Conservation (phyloP, 257 asterid genomes). For the Mentha longifolia region DNA sequence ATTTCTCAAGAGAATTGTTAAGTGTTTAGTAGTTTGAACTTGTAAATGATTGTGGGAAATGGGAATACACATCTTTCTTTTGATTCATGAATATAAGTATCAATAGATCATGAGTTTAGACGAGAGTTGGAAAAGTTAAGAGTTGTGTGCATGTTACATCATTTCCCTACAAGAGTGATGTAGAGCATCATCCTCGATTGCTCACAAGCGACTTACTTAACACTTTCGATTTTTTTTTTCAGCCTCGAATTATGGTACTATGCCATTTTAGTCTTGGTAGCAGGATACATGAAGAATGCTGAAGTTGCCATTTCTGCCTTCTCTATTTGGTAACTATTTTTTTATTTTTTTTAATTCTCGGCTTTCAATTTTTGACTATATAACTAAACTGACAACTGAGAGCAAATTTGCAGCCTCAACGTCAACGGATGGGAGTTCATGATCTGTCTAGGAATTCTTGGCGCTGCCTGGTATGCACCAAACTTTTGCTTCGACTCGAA, state of each 20-base stretch:
- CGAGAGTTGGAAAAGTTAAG: neutral
- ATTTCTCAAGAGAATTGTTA: neutral
- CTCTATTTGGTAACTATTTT: constrained; percentile 68
- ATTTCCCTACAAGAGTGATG: too few species aligned
- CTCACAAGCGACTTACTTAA: constrained; percentile 6
- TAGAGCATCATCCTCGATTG: neutral
- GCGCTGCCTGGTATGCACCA: constrained; percentile 77
- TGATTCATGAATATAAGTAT: neutral
- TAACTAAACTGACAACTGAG: constrained; percentile 19
- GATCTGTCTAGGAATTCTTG: constrained; percentile 81
- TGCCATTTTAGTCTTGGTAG: constrained; percentile 77
- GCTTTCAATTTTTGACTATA: neutral
- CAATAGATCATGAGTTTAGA: neutral
- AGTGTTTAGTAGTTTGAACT: neutral
- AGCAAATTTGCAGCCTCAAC: constrained; percentile 58
- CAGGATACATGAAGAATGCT: constrained; percentile 89
- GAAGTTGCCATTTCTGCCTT: constrained; percentile 86
- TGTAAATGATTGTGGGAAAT: too few species aligned
- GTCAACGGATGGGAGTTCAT: constrained; percentile 85
- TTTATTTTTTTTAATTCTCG: neutral
- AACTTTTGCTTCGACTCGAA: neutral
- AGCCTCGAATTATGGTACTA: constrained; percentile 94
- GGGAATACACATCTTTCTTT: neutral
- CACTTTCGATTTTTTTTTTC: constrained; percentile 1
- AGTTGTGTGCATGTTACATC: too few species aligned